A percentile compares a stretch with the other conserved stretches of the same genome.
Evolutionary conservation across 2,329 filamentous ascomycete genomes (phyloP).

Genomic region (Macroventuria anomochaeta): DNA sequence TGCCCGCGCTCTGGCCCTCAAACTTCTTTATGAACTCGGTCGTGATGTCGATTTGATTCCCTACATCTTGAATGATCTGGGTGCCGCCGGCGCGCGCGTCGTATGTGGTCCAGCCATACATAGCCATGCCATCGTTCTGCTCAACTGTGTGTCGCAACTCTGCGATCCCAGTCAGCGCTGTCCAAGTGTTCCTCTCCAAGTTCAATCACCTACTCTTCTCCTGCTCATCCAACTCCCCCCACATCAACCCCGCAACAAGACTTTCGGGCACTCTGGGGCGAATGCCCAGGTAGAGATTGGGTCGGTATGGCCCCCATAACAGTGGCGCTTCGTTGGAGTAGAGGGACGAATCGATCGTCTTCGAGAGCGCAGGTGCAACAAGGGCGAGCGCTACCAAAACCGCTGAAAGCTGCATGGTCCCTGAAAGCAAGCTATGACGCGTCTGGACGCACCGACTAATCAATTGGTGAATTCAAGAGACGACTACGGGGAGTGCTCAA

Average conservation of each 20-base stretch:
- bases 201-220: conserved; percentile 67
- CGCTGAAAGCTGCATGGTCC: conserved; percentile 28
- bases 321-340: conserved; percentile 72
- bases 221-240: conserved; percentile 83
- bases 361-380: conserved; percentile 16
- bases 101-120: conserved; percentile 97
- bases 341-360: conserved; percentile 20
- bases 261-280: conserved; percentile 81
- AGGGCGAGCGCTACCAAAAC: conserved; percentile 27
- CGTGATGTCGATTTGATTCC: conserved; percentile 84
- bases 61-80: conserved; percentile 85
- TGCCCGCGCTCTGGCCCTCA: conserved; percentile 82
- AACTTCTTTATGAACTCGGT: conserved; percentile 91
- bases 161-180: conserved; percentile 20
- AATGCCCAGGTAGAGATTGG: conserved; percentile 91
- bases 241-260: conserved; percentile 81
- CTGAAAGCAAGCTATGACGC: conserved; percentile 10
- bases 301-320: conserved; percentile 93
- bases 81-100: conserved; percentile 83
- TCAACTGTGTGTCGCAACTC: conserved; percentile 90
- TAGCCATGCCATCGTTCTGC: conserved; percentile 87
- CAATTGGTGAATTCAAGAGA: conserved; percentile 3
- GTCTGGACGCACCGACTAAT: conserved; percentile 15
- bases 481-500: conserved; percentile 12
- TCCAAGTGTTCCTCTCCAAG: not conserved